These are phyloP conservation scores for Rutidosis leptorrhynchoides DNA, from an alignment of 129 eudicot species.

Conservation along the genomic window DNA sequence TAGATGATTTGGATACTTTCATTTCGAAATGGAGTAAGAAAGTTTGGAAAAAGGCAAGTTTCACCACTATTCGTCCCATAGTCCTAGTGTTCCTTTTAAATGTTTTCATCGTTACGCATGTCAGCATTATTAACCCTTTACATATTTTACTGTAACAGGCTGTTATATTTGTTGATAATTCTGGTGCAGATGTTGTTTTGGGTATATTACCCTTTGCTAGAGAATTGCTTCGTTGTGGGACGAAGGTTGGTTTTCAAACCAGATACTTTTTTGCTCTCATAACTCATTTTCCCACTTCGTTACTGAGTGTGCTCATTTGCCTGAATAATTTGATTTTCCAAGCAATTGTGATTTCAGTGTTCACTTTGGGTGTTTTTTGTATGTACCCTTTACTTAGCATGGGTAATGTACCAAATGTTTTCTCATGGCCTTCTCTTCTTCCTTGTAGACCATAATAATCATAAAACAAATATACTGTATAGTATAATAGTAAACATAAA, in stretches of 20 bases:
- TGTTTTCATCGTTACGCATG: constrained; percentile 8
- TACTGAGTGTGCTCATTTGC: constrained; percentile 7
- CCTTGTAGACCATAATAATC: neutral
- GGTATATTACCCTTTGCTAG: constrained; percentile 97
- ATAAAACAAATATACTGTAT: too few relatives aligned
- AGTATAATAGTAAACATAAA: too few relatives aligned
- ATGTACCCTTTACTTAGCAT: constrained; percentile 3
- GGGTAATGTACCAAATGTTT: constrained; percentile 2
- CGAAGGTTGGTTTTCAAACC: constrained; percentile 52
- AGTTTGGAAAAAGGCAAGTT: constrained; percentile 83
- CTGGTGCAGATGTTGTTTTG: constrained; percentile 95
- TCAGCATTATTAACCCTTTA: constrained; percentile 26
- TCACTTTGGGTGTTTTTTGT: constrained; percentile 1
- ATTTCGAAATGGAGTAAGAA: constrained; percentile 68
- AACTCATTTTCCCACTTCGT: constrained; percentile 12
- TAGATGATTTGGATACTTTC: constrained; percentile 88
- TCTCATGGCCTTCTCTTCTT: constrained; percentile 10
- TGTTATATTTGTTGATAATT: constrained; percentile 93
- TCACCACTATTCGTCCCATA: neutral
- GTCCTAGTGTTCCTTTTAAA: neutral
- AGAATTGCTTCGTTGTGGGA: constrained; percentile 81
- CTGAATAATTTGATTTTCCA: constrained; percentile 2
- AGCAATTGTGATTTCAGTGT: constrained; percentile 6
- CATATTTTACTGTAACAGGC: constrained; percentile 48
- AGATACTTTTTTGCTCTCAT: constrained; percentile 8